phyloP scores from a whole-genome alignment of 805 yeast genomes.

The Candida patagonica region DNA sequence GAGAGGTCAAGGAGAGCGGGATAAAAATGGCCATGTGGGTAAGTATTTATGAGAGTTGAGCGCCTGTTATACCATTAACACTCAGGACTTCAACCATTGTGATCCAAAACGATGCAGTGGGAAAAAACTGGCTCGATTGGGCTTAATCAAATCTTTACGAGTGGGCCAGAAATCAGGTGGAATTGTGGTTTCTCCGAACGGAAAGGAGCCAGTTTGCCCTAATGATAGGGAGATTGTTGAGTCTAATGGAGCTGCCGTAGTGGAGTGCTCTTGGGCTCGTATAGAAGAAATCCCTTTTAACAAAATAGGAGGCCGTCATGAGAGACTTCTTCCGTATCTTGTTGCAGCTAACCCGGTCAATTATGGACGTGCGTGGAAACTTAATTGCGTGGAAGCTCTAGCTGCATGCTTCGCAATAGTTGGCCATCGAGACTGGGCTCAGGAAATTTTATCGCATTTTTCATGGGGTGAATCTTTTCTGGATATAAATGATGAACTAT shows the following conservation, averaged over 20 bases:
- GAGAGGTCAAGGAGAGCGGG: slow-evolving; percentile 43
- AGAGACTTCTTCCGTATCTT: slow-evolving; percentile 78
- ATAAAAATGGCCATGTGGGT: slow-evolving; percentile 88
- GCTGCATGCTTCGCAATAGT: slow-evolving; percentile 96
- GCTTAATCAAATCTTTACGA: slow-evolving; percentile 65
- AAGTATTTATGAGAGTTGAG: slow-evolving; percentile 7
- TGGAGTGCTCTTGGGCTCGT: slow-evolving; percentile 98
- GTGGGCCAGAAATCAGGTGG: slow-evolving; percentile 95
- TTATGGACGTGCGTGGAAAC: slow-evolving; percentile 91
- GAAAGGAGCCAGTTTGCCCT: slow-evolving; percentile 83
- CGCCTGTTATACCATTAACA: background rate
- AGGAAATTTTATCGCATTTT: slow-evolving; percentile 61
- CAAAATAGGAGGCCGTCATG: slow-evolving; percentile 85
- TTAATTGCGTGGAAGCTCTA: slow-evolving; percentile 93
- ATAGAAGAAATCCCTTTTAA: slow-evolving; percentile 93
- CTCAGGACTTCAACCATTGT: slow-evolving; percentile 92
- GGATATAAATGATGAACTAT: slow-evolving; percentile 68
- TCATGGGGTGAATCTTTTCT: slow-evolving; percentile 92
- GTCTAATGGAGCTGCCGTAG: slow-evolving; percentile 86
- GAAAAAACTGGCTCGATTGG: slow-evolving; percentile 82
- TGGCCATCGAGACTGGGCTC: slow-evolving; percentile 87
- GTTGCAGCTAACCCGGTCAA: slow-evolving; percentile 97
- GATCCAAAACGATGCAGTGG: slow-evolving; percentile 98
- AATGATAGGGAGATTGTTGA: slow-evolving; percentile 72
- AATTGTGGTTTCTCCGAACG: slow-evolving; percentile 86